These are phyloP conservation scores for Coelastrella sp. DNA, from an alignment of 139 green algal genomes.

Conservation along the genomic window DNA sequence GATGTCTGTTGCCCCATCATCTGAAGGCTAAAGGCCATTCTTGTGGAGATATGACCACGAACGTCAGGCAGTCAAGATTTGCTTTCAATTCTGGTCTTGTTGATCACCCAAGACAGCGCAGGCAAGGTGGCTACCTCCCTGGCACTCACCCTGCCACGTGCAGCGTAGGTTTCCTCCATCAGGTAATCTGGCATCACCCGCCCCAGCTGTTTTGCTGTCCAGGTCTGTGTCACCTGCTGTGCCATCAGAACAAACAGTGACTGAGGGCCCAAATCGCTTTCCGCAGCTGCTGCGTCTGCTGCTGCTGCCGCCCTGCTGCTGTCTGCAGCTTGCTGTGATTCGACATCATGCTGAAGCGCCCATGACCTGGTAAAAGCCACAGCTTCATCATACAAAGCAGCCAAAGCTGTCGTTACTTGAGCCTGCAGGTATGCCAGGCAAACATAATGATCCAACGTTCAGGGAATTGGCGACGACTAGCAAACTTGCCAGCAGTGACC, in stretches of 20 bases:
- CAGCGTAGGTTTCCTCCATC: background rate
- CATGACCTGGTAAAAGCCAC: background rate
- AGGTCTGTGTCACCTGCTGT: background rate
- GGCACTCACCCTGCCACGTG: constrained; percentile 7
- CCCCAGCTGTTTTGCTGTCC: background rate
- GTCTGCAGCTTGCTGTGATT: background rate
- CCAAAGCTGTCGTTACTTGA: background rate
- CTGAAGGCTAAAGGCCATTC: background rate
- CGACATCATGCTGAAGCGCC: background rate
- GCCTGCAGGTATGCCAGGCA: background rate
- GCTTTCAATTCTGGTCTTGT: background rate
- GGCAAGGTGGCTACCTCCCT: background rate
- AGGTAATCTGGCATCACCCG: background rate
- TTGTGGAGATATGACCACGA: background rate
- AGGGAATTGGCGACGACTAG: background rate
- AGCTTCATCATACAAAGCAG: constrained; percentile 35
- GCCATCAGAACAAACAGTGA: constrained; percentile 17
- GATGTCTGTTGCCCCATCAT: background rate
- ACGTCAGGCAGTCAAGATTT: background rate
- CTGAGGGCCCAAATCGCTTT: background rate
- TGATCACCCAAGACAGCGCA: background rate
- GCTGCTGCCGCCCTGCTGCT: background rate
- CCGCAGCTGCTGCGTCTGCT: background rate
- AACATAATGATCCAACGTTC: background rate
- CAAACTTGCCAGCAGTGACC: background rate